Conservation (phyloP, 371 early-diverging fungal genomes). For the Lichtheimia ramosa region DNA sequence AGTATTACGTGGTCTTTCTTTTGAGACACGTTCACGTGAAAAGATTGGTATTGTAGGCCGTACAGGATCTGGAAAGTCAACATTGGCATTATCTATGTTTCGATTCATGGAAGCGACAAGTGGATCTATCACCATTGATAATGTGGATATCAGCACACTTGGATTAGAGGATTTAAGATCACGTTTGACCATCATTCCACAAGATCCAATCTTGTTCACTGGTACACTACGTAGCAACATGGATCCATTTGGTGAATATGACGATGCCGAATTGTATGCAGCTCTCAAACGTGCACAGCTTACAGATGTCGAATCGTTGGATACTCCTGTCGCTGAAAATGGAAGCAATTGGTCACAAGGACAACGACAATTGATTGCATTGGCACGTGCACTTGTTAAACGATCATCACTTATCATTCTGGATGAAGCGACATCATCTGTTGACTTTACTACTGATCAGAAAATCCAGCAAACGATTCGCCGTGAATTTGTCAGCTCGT, state of each 20-base stretch:
- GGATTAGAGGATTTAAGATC: slow-evolving; percentile 66
- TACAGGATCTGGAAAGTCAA: slow-evolving; percentile 51
- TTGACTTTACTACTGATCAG: slow-evolving; percentile 77
- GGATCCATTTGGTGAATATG: slow-evolving; percentile 69
- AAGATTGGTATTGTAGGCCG: slow-evolving; percentile 67
- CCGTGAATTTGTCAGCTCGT: slow-evolving; percentile 60
- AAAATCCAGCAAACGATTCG: slow-evolving; percentile 83
- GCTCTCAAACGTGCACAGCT: slow-evolving; percentile 64
- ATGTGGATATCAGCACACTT: slow-evolving; percentile 63
- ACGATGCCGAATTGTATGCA: slow-evolving; percentile 77
- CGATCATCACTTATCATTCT: slow-evolving; percentile 76
- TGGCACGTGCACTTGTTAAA: slow-evolving; percentile 83
- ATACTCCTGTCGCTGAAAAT: slow-evolving; percentile 29
- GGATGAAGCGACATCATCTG: slow-evolving; percentile 86
- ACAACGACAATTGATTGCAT: slow-evolving; percentile 84
- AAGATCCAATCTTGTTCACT: slow-evolving; percentile 77
- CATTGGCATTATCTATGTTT: slow-evolving; percentile 68
- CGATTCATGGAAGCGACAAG: slow-evolving; percentile 67
- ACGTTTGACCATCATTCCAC: slow-evolving; percentile 68
- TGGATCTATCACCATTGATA: slow-evolving; percentile 72
- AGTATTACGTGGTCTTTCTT: slow-evolving; percentile 68
- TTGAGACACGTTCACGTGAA: slow-evolving; percentile 54
- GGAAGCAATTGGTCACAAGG: slow-evolving; percentile 80
- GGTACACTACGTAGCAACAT: slow-evolving; percentile 79
- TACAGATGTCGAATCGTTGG: slow-evolving; percentile 46